Percentiles rank a stretch among this genome's conserved stretches.
phyloP scores from a whole-genome alignment of 164 flowering plant genomes.

The Berberis vulgaris region DNA sequence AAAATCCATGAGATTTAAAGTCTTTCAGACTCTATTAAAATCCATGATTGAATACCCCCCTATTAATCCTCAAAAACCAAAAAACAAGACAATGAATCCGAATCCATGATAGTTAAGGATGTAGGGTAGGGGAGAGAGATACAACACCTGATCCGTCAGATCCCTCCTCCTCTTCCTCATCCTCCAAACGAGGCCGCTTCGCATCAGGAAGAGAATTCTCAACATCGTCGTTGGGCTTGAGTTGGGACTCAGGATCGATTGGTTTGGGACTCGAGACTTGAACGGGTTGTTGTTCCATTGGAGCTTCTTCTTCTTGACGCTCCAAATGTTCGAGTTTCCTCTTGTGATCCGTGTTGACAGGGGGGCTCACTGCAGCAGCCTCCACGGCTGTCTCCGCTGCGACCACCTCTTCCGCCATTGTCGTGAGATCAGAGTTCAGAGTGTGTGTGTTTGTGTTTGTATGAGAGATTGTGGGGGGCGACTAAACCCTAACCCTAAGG shows the following conservation, averaged over 20 bases:
- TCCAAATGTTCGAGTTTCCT: constrained; percentile 65
- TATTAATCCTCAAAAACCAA: no score
- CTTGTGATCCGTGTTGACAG: constrained; percentile 38
- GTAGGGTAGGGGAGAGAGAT: no score
- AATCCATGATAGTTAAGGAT: no score
- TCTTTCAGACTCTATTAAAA: no score
- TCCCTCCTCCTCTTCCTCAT: constrained; percentile 15
- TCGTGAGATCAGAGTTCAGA: neutral
- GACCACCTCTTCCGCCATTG: constrained; percentile 45
- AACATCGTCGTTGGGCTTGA: constrained; percentile 4
- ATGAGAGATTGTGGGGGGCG: neutral
- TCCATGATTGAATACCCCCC: no score
- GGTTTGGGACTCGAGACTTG: neutral
- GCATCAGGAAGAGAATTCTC: constrained; percentile 23
- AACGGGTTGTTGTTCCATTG: neutral
- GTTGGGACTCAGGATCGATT: constrained; percentile 6
- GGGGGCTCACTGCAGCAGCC: constrained; percentile 6
- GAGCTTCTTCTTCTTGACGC: constrained; percentile 10
- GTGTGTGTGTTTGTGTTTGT: neutral
- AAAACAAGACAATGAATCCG: no score
- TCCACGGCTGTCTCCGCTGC: constrained; percentile 3
- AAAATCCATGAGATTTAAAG: no score
- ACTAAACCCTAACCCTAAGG: neutral
- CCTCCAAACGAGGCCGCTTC: constrained; percentile 56
- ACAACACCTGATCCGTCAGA: constrained; percentile 21